Conservation (phyloP, 192 early-diverging fungal species). For the Coemansia sp. region DNA sequence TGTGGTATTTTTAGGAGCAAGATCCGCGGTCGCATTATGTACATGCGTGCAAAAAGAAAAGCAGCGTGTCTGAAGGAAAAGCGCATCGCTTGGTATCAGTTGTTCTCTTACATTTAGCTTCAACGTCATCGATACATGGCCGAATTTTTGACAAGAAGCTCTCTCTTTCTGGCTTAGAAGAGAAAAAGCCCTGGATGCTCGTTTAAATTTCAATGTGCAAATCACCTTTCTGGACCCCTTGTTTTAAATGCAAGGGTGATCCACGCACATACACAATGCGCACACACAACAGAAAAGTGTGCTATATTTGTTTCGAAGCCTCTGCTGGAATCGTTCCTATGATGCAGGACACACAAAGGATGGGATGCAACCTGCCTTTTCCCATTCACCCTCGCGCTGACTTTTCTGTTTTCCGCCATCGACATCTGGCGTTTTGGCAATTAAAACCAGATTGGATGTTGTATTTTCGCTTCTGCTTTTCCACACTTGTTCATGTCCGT, state of each 20-base stretch:
- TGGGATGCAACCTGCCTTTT: slow-evolving; percentile 5
- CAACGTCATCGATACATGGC: neutral
- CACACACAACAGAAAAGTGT: no score
- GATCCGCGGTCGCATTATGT: neutral
- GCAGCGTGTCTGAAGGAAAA: neutral
- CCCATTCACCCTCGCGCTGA: neutral
- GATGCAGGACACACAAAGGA: slow-evolving; percentile 5
- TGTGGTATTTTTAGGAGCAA: neutral
- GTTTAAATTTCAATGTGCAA: neutral
- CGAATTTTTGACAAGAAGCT: neutral
- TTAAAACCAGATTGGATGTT: slow-evolving; percentile 3
- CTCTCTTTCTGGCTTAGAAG: neutral
- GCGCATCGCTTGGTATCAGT: neutral
- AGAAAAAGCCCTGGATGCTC: neutral
- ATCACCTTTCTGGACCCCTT: neutral
- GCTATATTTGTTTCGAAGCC: neutral
- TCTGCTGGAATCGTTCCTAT: neutral
- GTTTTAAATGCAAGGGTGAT: slow-evolving; percentile 6
- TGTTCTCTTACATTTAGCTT: neutral
- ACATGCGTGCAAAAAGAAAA: neutral
- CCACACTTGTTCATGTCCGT: neutral
- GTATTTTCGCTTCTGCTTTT: neutral
- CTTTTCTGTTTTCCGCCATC: neutral
- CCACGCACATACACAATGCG: slow-evolving; percentile 3
- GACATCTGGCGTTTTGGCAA: slow-evolving; percentile 1